Base-by-base conservation (phyloP, 352 stramenopile genomes). In the Phytopythium litorale region DNA sequence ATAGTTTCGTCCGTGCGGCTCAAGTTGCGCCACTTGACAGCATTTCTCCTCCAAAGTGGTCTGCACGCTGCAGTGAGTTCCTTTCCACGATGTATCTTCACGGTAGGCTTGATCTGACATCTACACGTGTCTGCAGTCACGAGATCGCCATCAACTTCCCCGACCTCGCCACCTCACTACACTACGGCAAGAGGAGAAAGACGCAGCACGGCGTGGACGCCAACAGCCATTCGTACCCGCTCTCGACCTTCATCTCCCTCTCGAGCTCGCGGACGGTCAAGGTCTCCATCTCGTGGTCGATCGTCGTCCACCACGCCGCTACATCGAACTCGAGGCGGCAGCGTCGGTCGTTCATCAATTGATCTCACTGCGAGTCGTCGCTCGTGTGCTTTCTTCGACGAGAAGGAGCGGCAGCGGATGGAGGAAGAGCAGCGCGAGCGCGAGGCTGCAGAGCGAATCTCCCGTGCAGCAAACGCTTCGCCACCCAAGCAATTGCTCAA, bases 341-440 rank as follows among this genome's bases (percentile, higher is more conserved):
- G 55, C 30, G 37, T 42, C 37, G 9, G 37, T 15, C 37, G 12
- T 3, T 19, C 37, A 4, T 42, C 37, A 11, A 63, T 57, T 11
- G 66, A 66, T 51, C 60, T 64, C 23, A 66, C 38, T 30, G 58
- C 57, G 7, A 67, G 62, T 7, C 65, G 68, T 40, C 68, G 66
- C 0, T 84, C 77, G 0, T 70, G 79, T 63, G 56, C 76, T 1
- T 91, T 87, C 60, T 89, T 86, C 56, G 75, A 89, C 59, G 75
- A 80, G 35, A 92, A 92, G 52, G 70, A 75, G 37, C 63, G 64
- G 9, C 69, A 67, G 8, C 57, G 81, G 43, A 66, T 70, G 32
- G 73, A 91, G 48, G 71, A 65, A 62, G 45, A 69, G 21, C 54
- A 71, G 56, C 25, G 63, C 12, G 56, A 53, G 58, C 51, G 50